Conservation (phyloP, 352 stramenopile species). For the Phytophthora hybrid region DNA sequence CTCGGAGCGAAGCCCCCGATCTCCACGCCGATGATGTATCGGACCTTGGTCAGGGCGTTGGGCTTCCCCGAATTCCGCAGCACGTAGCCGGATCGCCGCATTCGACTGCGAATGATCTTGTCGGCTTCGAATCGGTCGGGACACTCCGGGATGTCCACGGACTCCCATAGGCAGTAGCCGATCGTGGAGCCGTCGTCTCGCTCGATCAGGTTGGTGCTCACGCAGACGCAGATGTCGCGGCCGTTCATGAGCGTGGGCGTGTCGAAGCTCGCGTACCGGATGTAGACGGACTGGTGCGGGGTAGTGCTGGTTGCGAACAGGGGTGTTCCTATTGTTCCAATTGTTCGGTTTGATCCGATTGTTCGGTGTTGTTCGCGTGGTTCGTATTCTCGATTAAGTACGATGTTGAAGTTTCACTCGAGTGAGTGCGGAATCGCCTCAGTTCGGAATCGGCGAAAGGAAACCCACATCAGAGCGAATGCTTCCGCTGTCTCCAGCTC, state of each 20-base stretch:
- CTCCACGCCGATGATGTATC: constrained; percentile 53
- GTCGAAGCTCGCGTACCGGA: constrained; percentile 50
- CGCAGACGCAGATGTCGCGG: constrained; percentile 46
- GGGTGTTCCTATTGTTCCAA: too few species aligned
- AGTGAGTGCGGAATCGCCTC: too few species aligned
- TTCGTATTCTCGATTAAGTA: too few species aligned
- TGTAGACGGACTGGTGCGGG: constrained; percentile 43
- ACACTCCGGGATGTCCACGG: constrained; percentile 51
- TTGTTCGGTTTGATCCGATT: too few species aligned
- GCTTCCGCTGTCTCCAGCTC: too few species aligned
- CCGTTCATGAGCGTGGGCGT: constrained; percentile 50
- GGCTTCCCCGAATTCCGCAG: constrained; percentile 46
- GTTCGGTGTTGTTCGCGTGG: too few species aligned
- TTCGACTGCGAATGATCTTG: constrained; percentile 49
- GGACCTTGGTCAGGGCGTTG: constrained; percentile 54
- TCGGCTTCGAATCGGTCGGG: constrained; percentile 37
- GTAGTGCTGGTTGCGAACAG: too few species aligned
- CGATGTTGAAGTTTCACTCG: too few species aligned
- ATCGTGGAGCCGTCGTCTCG: constrained; percentile 46
- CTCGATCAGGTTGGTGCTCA: constrained; percentile 40
- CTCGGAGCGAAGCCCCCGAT: constrained; percentile 34
- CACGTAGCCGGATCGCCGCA: constrained; percentile 57
- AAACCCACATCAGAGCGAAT: too few species aligned
- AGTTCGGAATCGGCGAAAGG: too few species aligned
- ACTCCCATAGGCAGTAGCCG: constrained; percentile 70